Conservation (phyloP, 2,329 filamentous ascomycete species). For the Neonectria punicea region DNA sequence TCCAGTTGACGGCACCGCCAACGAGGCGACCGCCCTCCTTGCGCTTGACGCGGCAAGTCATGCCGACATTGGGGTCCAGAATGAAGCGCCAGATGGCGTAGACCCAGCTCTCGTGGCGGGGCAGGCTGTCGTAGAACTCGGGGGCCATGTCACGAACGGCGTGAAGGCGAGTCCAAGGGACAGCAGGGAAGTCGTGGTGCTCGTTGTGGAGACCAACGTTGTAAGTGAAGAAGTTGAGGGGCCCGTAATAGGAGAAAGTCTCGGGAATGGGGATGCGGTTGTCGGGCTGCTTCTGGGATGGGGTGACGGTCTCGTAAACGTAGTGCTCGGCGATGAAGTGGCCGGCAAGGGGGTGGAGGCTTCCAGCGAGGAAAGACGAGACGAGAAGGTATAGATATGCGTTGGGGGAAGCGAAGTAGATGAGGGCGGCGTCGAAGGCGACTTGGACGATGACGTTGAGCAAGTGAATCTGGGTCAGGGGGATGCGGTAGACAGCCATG, state of each 20-base stretch:
- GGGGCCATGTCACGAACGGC: slow-evolving; percentile 80
- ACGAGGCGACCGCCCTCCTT: slow-evolving; percentile 77
- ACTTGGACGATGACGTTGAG: slow-evolving; percentile 84
- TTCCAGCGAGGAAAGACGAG: slow-evolving; percentile 93
- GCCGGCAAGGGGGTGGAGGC: slow-evolving; percentile 91
- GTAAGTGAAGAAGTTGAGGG: slow-evolving; percentile 91
- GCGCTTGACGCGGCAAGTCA: slow-evolving; percentile 93
- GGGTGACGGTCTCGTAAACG: slow-evolving; percentile 74
- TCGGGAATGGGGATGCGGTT: slow-evolving; percentile 80
- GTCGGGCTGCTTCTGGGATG: slow-evolving; percentile 64
- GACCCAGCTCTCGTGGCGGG: slow-evolving; percentile 88
- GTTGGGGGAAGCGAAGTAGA: slow-evolving; percentile 68
- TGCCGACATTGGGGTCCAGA: slow-evolving; percentile 85
- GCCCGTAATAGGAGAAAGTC: slow-evolving; percentile 97
- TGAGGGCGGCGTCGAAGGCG: slow-evolving; percentile 78
- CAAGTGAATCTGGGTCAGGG: slow-evolving; percentile 85
- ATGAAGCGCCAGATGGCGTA: slow-evolving; percentile 97
- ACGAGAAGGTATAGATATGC: slow-evolving; percentile 85
- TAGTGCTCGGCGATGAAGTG: slow-evolving; percentile 99
- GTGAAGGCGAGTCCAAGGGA: slow-evolving; percentile 91
- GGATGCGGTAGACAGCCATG: slow-evolving; percentile 91
- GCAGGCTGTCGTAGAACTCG: slow-evolving; percentile 92
- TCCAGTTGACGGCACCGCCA: slow-evolving; percentile 67
- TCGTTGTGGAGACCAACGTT: slow-evolving; percentile 99
- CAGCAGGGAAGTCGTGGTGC: slow-evolving; percentile 97